Percentiles rank a stretch among this genome's conserved stretches.
Evolutionary conservation across 139 green algal genomes (phyloP).

Genomic region (Eudorina sp.): DNA sequence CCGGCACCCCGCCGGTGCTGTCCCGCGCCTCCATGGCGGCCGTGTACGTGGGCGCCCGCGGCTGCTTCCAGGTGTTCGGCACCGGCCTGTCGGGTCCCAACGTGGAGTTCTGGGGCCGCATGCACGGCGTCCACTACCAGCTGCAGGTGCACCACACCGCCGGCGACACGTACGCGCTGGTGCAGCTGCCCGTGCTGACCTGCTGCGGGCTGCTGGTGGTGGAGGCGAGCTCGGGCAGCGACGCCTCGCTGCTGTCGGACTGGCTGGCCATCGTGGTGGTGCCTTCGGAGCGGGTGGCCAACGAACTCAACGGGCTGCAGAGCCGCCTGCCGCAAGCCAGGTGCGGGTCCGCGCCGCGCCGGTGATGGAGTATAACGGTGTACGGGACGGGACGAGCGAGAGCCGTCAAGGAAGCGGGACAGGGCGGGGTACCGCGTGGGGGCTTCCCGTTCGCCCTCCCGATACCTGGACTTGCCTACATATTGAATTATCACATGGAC

Average conservation of each 20-base stretch:
- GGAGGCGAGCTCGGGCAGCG: not conserved
- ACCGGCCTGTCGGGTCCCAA: not conserved
- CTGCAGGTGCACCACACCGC: not conserved
- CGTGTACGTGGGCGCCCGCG: not conserved
- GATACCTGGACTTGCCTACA: no score
- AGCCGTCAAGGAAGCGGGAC: no score
- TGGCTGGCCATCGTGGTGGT: constrained; percentile 28
- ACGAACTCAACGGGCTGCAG: constrained; percentile 16
- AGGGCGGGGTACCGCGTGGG: no score
- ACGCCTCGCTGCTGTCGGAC: not conserved
- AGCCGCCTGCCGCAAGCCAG: not conserved
- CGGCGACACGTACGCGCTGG: not conserved
- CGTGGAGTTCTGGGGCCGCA: constrained; percentile 32
- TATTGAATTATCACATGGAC: no score
- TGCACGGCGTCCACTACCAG: constrained; percentile 32
- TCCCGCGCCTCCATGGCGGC: not conserved
- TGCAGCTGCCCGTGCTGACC: constrained; percentile 9
- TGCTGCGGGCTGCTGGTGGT: constrained; percentile 4
- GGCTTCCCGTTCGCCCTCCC: no score
- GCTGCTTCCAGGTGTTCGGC: constrained; percentile 25
- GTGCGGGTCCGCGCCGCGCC: no score
- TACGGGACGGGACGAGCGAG: no score
- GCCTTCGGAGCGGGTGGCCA: constrained; percentile 16
- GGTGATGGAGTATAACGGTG: no score
- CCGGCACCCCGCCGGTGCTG: constrained; percentile 1